phyloP scores from a whole-genome alignment of 176 grass and related monocot species.

The Eragrostis nindensis region DNA sequence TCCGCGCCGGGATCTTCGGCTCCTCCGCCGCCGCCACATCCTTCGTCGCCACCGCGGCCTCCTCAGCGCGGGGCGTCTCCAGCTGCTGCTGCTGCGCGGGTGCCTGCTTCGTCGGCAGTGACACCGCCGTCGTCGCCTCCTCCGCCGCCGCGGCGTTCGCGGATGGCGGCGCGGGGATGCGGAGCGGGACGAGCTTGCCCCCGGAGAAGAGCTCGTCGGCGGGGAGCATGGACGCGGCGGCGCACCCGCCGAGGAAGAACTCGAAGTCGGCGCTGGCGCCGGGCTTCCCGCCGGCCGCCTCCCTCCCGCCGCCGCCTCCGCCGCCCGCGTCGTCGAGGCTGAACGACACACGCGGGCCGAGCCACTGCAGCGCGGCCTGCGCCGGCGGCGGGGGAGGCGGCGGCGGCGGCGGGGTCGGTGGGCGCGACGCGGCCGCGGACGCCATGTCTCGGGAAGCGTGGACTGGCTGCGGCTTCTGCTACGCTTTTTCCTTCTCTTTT shows the following conservation, averaged over 20 bases:
- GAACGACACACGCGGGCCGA: constrained; percentile 81
- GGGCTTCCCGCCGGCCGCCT: constrained; percentile 25
- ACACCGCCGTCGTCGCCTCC: not conserved
- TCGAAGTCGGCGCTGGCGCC: constrained; percentile 66
- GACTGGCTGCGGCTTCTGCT: not conserved
- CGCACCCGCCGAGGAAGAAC: constrained; percentile 67
- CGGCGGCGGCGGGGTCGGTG: constrained; percentile 48
- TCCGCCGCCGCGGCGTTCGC: too few species aligned
- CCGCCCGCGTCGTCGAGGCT: constrained; percentile 60
- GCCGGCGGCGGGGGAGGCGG: not conserved
- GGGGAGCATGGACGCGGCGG: constrained; percentile 67
- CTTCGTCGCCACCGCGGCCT: not conserved
- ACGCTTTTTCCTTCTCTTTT: not conserved
- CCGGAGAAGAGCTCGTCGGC: constrained; percentile 96
- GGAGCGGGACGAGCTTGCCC: constrained; percentile 82
- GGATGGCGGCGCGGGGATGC: constrained; percentile 13
- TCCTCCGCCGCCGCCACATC: not conserved
- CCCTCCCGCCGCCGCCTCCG: not conserved
- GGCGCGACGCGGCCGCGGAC: constrained; percentile 53
- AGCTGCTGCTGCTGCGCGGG: not conserved
- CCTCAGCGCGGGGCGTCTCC: constrained; percentile 19
- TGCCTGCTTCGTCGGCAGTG: not conserved
- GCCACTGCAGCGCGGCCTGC: constrained; percentile 51
- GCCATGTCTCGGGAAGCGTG: constrained; percentile 31
- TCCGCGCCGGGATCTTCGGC: constrained; percentile 57